Evolutionary conservation across 176 grass and related monocot genomes (phyloP), one percentile per base, ranked within the genome.

Genomic region (Thalia dealbata): DNA sequence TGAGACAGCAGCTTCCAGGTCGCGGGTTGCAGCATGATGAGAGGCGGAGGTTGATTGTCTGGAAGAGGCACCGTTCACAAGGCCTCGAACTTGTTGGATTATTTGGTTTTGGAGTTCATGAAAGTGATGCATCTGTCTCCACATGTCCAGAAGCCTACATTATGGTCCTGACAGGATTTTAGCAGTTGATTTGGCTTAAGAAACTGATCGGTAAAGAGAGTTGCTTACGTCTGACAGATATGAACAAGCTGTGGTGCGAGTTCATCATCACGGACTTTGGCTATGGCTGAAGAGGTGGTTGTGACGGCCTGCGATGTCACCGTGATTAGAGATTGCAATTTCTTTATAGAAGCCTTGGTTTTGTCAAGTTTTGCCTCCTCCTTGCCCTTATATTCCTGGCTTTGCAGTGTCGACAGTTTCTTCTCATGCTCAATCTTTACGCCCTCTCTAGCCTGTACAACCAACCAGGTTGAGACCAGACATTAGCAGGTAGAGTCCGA

Each of bases 211-310:
- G 32, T 19, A 6, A 50, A 28, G 65, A 76, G 19, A 23, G 72
- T 14, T 28, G 67, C 87, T 86, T 85, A 99, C 95, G 78, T 90
- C 55, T 86, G 91, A 68, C 95, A 99, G 67, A 99, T 88, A 56
- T 95, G 85, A 38, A 99, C 95, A 84, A 99, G 90, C 74, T 99
- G 95, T 25, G 95, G 95, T 16, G 90, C 95, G 78, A 99, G 90
- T 74, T 99, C 95, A 78, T 88, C 84, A 65, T 99, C 95, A 15
- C 95, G 87, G 67, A 99, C 95, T 79, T 80, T 86, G 45, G 84
- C 81, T 52, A 99, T 99, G 54, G 95, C 90, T 18, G 88, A 91
- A 75, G 95, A 99, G 52, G 95, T 99, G 21, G 95, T 88, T 10
- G 90, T 95, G 69, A 89, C 95, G 62, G 95, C 95, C 73, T 99